Conservation (phyloP, 805 yeast species). For the Sungouiella thailandica region DNA sequence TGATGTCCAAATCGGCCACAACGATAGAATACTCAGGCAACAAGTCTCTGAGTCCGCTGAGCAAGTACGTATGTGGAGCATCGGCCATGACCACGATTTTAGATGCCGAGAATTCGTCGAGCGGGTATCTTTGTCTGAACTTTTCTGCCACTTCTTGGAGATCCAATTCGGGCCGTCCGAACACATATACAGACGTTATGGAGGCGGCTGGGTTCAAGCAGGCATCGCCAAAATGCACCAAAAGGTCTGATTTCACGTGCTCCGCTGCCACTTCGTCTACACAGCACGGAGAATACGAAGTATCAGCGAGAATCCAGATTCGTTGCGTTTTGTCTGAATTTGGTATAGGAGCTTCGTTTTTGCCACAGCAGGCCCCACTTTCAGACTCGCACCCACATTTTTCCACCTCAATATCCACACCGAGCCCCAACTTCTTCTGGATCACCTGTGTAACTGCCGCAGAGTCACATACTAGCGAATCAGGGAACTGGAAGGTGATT, state of each 20-base stretch:
- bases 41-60: constrained; percentile 27
- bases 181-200: constrained; percentile 71
- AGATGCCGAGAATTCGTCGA: constrained; percentile 20
- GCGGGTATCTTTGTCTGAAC: constrained; percentile 41
- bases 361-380: not conserved
- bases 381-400: not conserved
- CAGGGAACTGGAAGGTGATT: constrained; percentile 90
- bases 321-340: constrained; percentile 20
- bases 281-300: constrained; percentile 93
- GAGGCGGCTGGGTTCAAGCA: constrained; percentile 77
- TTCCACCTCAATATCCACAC: not conserved
- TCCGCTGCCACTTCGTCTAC: constrained; percentile 96
- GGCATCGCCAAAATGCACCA: constrained; percentile 93
- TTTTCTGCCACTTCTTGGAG: constrained; percentile 27
- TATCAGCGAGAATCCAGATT: constrained; percentile 87
- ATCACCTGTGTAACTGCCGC: constrained; percentile 58
- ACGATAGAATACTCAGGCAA: constrained; percentile 25
- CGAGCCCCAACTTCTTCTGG: constrained; percentile 32
- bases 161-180: constrained; percentile 64
- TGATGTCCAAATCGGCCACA: constrained; percentile 29
- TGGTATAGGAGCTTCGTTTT: not conserved
- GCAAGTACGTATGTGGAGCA: constrained; percentile 53
- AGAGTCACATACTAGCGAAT: constrained; percentile 70
- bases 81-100: constrained; percentile 69
- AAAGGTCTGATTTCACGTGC: constrained; percentile 79